phyloP scores from a whole-genome alignment of 2,329 filamentous ascomycete genomes.

The Aureobasidium mangrovei region DNA sequence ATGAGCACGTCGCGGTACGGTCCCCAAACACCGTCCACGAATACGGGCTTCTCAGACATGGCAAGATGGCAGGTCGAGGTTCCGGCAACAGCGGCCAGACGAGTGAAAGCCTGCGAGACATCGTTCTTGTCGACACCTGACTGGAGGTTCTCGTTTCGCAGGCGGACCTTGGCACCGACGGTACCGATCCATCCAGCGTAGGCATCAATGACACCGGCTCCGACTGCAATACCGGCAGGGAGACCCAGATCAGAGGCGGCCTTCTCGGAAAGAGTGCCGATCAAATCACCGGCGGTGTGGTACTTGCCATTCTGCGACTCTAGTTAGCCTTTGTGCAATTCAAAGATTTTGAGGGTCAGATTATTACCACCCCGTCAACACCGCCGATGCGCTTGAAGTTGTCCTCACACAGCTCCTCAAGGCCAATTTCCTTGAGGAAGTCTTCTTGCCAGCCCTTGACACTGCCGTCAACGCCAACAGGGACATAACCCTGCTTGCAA shows the following conservation, averaged over 20 bases:
- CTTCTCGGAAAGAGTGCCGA: constrained; percentile 74
- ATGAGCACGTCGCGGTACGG: constrained; percentile 92
- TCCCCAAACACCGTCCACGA: constrained; percentile 93
- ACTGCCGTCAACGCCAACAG: constrained; percentile 93
- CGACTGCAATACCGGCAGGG: constrained; percentile 78
- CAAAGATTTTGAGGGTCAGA: constrained; percentile 14
- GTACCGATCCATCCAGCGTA: constrained; percentile 99
- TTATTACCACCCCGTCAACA: constrained; percentile 79
- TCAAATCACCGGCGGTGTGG: constrained; percentile 82
- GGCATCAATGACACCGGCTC: constrained; percentile 93
- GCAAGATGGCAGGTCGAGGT: constrained; percentile 96
- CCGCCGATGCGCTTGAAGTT: constrained; percentile 91
- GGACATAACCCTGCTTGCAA: constrained; percentile 94
- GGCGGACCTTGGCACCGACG: constrained; percentile 88
- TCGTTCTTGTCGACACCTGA: constrained; percentile 62
- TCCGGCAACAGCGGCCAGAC: constrained; percentile 86
- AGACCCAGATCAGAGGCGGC: constrained; percentile 78
- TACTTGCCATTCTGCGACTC: constrained; percentile 73
- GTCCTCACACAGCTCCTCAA: constrained; percentile 75
- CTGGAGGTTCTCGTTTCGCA: constrained; percentile 56
- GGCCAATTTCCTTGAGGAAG: constrained; percentile 77
- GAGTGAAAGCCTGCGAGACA: constrained; percentile 83
- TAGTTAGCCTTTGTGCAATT: constrained; percentile 24
- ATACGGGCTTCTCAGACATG: constrained; percentile 88
- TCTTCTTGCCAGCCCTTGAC: constrained; percentile 98